These are phyloP conservation scores for Sporothrix pallida DNA, from an alignment of 2,329 filamentous ascomycete genomes.

Conservation along the genomic window DNA sequence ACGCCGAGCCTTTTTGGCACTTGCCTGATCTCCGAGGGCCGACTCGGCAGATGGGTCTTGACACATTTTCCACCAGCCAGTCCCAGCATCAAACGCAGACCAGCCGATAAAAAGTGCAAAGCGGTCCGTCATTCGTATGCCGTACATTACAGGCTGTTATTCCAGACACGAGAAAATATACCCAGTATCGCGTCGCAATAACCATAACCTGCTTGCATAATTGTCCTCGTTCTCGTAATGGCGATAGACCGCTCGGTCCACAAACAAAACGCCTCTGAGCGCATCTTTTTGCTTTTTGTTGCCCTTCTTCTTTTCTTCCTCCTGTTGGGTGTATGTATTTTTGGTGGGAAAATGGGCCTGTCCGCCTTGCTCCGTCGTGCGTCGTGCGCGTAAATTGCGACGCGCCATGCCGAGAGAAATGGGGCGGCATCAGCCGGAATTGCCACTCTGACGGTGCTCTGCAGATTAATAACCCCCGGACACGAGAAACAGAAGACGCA, in stretches of 20 bases:
- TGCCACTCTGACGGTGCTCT: constrained; percentile 22
- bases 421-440: constrained; percentile 28
- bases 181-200: constrained; percentile 13
- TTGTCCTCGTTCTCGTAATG: not conserved
- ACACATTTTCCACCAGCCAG: no score
- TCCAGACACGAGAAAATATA: no score
- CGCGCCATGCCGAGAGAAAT: constrained; percentile 32
- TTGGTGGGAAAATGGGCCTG: not conserved
- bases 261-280: not conserved
- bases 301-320: no score
- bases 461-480: constrained; percentile 23
- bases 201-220: not conserved
- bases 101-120: no score
- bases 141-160: no score
- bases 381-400: constrained; percentile 29
- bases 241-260: not conserved
- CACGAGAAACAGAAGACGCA: not conserved
- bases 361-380: not conserved
- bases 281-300: not conserved
- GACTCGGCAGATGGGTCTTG: constrained; percentile 27
- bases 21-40: constrained; percentile 16
- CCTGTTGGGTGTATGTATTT: not conserved
- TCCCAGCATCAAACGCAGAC: no score
- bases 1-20: constrained; percentile 18
- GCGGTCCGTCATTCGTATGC: no score